Conservation (phyloP, 163 green algal genomes). For the Volvox carteri region DNA sequence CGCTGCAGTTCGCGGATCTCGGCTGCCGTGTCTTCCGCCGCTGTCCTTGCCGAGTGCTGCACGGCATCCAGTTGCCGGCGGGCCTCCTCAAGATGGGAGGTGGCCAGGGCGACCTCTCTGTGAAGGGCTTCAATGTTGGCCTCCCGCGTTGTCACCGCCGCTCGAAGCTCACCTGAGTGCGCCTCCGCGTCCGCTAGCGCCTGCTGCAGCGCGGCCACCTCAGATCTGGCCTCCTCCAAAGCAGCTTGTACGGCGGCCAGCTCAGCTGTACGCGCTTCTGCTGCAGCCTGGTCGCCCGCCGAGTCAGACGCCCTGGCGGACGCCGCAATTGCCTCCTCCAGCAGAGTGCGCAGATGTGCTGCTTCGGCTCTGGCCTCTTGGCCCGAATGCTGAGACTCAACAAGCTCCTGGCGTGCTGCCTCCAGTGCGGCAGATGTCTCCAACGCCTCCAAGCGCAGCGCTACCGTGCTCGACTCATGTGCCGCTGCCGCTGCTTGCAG, state of each 20-base stretch:
- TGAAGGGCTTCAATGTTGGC: neutral
- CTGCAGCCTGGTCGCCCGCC: no score
- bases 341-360: neutral
- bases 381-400: neutral
- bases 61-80: neutral
- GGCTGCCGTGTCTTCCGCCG: neutral
- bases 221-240: neutral
- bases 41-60: neutral
- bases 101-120: neutral
- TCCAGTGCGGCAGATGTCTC: neutral
- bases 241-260: neutral
- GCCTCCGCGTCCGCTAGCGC: constrained; percentile 12
- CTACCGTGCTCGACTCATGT: neutral
- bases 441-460: neutral
- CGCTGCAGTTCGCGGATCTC: neutral
- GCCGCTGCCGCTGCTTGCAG: neutral
- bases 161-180: neutral
- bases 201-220: neutral
- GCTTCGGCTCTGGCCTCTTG: neutral
- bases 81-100: neutral
- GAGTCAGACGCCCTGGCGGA: no score
- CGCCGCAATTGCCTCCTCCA: neutral
- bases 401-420: neutral
- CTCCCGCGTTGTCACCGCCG: neutral
- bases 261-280: neutral